A percentile compares a stretch with the other conserved stretches of the same genome.
phyloP scores from a whole-genome alignment of 805 yeast species.

The Ogataea polymorpha region DNA sequence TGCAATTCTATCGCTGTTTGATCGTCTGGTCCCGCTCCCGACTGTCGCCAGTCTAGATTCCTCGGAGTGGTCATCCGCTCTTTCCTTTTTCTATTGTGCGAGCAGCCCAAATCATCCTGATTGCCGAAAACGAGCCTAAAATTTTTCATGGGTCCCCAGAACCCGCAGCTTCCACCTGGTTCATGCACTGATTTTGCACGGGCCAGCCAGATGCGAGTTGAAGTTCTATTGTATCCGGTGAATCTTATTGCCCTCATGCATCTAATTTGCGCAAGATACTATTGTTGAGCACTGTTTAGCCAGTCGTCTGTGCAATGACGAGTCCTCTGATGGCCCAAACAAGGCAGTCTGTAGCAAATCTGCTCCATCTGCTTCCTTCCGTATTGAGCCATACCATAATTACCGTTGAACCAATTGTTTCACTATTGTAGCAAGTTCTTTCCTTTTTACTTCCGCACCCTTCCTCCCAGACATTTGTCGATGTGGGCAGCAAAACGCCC shows the following conservation, averaged over 20 bases:
- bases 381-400: neutral
- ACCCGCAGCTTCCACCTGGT: slow-evolving; percentile 1
- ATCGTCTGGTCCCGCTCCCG: too few species aligned
- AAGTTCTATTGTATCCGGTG: slow-evolving; percentile 1
- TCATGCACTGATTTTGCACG: slow-evolving; percentile 1
- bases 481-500: slow-evolving; percentile 91
- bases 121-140: neutral
- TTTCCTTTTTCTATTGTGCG: slow-evolving; percentile 5
- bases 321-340: neutral
- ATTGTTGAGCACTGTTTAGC: neutral
- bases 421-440: neutral
- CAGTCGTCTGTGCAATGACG: neutral
- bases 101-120: neutral
- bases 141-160: neutral
- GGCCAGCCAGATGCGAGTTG: slow-evolving; percentile 6
- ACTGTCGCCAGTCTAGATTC: neutral
- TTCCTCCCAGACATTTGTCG: slow-evolving; percentile 82
- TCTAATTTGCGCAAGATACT: neutral
- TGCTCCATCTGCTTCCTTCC: neutral
- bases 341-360: neutral
- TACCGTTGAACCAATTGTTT: neutral
- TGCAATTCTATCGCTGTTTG: too few species aligned
- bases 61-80: neutral
- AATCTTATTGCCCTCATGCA: neutral
- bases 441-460: slow-evolving; percentile 41